These are phyloP conservation scores for Penicillium sp. DNA, from an alignment of 2,329 filamentous ascomycete species.

Conservation along the genomic window DNA sequence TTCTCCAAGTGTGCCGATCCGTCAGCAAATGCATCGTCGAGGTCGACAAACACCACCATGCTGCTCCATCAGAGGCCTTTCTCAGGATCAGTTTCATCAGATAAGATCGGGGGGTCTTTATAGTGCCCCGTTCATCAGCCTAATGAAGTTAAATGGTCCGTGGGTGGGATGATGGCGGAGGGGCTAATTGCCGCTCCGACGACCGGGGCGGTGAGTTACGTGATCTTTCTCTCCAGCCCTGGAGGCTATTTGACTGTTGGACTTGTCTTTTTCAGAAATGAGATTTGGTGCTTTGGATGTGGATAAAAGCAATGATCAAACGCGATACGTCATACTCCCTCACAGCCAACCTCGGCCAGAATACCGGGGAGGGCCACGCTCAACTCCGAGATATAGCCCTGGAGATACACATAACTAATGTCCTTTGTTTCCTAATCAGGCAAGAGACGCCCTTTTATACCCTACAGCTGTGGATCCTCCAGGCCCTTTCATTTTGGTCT, in stretches of 20 bases:
- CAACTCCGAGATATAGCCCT: background rate
- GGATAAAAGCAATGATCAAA: background rate
- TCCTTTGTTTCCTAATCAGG: background rate
- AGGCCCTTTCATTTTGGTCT: background rate
- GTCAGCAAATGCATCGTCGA: conserved; percentile 32
- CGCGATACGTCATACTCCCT: background rate
- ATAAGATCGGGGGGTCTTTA: conserved; percentile 14
- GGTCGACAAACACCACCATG: conserved; percentile 44
- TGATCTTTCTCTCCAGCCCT: background rate
- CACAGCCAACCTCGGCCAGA: background rate
- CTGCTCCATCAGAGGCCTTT: conserved; percentile 22
- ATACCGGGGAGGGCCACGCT: background rate
- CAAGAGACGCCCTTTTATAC: background rate
- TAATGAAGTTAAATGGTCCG: conserved; percentile 1
- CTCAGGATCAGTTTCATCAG: conserved; percentile 18
- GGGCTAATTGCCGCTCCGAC: conserved; percentile 4
- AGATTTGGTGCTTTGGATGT: background rate
- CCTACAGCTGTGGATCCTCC: background rate
- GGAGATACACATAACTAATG: background rate
- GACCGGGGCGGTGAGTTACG: conserved; percentile 2
- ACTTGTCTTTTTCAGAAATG: background rate
- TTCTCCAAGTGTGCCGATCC: conserved; percentile 16
- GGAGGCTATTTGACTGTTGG: background rate
- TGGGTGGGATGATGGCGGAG: conserved; percentile 22
- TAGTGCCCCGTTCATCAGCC: background rate